These are phyloP conservation scores for Pseudogymnoascus sp. DNA, from an alignment of 2,329 filamentous ascomycete species.

Conservation along the genomic window DNA sequence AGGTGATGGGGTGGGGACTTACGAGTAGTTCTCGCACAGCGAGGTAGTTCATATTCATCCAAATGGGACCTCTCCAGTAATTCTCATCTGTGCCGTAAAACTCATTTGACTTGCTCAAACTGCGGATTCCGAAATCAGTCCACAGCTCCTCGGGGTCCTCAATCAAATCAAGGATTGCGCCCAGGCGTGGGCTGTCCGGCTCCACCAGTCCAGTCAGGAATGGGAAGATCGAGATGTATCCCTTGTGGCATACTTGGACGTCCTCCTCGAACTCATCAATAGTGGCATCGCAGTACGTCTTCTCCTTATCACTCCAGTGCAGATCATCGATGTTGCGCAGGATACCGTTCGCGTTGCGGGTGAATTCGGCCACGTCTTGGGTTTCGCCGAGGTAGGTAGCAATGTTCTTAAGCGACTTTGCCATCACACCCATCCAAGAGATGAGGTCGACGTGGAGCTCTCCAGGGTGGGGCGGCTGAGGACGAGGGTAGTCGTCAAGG, in stretches of 20 bases:
- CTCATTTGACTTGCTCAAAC: slow-evolving; percentile 73
- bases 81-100: slow-evolving; percentile 89
- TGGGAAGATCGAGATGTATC: slow-evolving; percentile 88
- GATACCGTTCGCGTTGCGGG: slow-evolving; percentile 66
- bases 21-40: slow-evolving; percentile 70
- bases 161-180: slow-evolving; percentile 67
- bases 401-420: slow-evolving; percentile 72
- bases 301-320: slow-evolving; percentile 76
- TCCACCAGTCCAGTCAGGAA: slow-evolving; percentile 77
- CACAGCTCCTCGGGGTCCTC: slow-evolving; percentile 79
- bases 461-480: slow-evolving; percentile 87
- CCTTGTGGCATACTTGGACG: slow-evolving; percentile 85
- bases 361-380: slow-evolving; percentile 69
- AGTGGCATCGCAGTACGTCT: slow-evolving; percentile 88
- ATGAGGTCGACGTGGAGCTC: slow-evolving; percentile 94
- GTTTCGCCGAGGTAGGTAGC: slow-evolving; percentile 64
- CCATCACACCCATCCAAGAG: slow-evolving; percentile 97
- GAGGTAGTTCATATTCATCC: slow-evolving; percentile 95
- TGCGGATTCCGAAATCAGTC: slow-evolving; percentile 80
- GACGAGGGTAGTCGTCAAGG: slow-evolving; percentile 89
- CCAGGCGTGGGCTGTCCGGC: slow-evolving; percentile 65
- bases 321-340: slow-evolving; percentile 81
- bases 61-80: slow-evolving; percentile 92
- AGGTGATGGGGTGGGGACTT: slow-evolving; percentile 34
- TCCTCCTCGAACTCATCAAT: slow-evolving; percentile 94